A percentile compares a stretch with the other conserved stretches of the same genome.
Conservation (phyloP, 352 stramenopile genomes). For the Phytophthora cryptogea region DNA sequence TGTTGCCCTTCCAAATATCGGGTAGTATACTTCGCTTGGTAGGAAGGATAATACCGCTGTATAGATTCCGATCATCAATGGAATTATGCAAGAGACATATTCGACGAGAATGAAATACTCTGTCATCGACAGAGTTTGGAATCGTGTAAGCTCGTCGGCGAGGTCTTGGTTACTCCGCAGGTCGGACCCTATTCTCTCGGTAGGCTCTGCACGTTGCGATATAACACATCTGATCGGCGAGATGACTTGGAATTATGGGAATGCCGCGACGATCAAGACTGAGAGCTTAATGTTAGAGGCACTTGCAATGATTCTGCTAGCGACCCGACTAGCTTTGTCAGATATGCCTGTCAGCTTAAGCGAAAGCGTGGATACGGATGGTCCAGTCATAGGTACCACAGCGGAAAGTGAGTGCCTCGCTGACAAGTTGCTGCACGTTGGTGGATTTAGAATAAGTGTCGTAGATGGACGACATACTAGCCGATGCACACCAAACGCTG, state of each 20-base stretch:
- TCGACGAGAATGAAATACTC: slow-evolving; percentile 36
- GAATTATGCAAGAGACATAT: slow-evolving; percentile 33
- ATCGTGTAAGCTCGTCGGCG: not conserved
- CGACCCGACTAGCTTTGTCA: not conserved
- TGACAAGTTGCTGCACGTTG: not conserved
- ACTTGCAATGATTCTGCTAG: not conserved
- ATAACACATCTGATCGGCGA: not conserved
- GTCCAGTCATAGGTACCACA: slow-evolving; percentile 1
- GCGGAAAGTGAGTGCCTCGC: not conserved
- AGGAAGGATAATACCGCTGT: slow-evolving; percentile 9
- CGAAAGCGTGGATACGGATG: not conserved
- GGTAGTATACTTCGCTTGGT: slow-evolving; percentile 24
- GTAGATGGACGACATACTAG: slow-evolving; percentile 5
- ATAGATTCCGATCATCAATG: slow-evolving; percentile 31
- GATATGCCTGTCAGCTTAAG: not conserved
- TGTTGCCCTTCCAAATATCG: slow-evolving; percentile 2
- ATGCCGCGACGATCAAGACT: not conserved
- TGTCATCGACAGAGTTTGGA: slow-evolving; percentile 20
- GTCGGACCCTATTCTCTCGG: slow-evolving; percentile 1
- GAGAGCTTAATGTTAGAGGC: slow-evolving; percentile 3
- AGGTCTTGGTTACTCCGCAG: not conserved
- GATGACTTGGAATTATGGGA: not conserved
- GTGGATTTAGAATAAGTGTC: not conserved
- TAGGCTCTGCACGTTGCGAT: not conserved
- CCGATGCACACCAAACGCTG: slow-evolving; percentile 3